These are phyloP conservation scores for Peronosclerospora sorghi DNA, from an alignment of 352 stramenopile species.

Conservation along the genomic window DNA sequence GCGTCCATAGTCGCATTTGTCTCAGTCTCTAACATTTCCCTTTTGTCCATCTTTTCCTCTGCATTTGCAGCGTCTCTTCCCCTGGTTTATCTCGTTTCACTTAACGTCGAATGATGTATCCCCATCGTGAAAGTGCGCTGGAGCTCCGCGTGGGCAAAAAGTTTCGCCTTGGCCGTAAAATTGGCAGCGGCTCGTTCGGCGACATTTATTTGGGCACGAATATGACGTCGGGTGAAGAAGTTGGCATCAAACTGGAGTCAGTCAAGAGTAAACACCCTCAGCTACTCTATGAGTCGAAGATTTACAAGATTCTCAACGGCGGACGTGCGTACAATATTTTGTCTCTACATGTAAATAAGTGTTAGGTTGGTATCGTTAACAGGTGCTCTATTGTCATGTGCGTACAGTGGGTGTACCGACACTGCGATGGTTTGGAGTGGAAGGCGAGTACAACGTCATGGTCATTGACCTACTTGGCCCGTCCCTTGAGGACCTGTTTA, in stretches of 20 bases:
- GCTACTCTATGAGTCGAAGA: slow-evolving; percentile 99
- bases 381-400: background rate
- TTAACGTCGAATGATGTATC: slow-evolving; percentile 40
- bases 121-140: slow-evolving; percentile 69
- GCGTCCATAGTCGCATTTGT: background rate
- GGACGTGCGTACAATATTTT: slow-evolving; percentile 85
- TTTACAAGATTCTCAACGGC: slow-evolving; percentile 99
- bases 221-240: slow-evolving; percentile 97
- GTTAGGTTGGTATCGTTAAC: slow-evolving; percentile 1
- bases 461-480: slow-evolving; percentile 98
- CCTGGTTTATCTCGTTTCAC: slow-evolving; percentile 6
- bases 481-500: slow-evolving; percentile 86
- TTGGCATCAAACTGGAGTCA: slow-evolving; percentile 99
- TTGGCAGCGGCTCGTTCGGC: slow-evolving; percentile 98
- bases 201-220: slow-evolving; percentile 99
- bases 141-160: slow-evolving; percentile 99
- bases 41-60: background rate
- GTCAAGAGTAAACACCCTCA: slow-evolving; percentile 97
- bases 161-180: slow-evolving; percentile 98
- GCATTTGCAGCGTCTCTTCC: slow-evolving; percentile 8
- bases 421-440: slow-evolving; percentile 98
- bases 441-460: slow-evolving; percentile 99
- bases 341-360: background rate
- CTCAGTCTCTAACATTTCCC: slow-evolving; percentile 5
- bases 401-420: slow-evolving; percentile 93